phyloP scores from a whole-genome alignment of 108 stramenopile species.

The Skeletonema potamos region DNA sequence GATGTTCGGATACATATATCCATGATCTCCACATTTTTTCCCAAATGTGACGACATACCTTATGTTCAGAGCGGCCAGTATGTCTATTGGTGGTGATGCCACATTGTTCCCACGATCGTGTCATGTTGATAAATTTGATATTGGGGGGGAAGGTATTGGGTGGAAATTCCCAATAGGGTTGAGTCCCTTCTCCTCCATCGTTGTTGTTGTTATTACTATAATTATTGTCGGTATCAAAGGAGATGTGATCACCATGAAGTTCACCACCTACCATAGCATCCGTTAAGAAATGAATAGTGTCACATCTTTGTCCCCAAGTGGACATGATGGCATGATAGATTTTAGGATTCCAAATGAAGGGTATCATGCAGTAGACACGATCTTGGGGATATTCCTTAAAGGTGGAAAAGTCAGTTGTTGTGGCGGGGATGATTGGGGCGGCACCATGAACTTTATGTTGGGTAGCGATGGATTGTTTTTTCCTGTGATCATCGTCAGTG shows the following conservation, averaged over 20 bases:
- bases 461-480: not conserved
- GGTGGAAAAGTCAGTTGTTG: not conserved
- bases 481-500: no score
- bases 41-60: conserved; percentile 54
- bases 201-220: not conserved
- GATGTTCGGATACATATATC: conserved; percentile 44
- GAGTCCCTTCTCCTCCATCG: conserved; percentile 9
- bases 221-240: conserved; percentile 8
- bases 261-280: conserved; percentile 30
- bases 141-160: conserved; percentile 38
- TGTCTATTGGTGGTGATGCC: conserved; percentile 1
- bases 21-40: conserved; percentile 53
- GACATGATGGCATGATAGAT: conserved; percentile 34
- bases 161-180: conserved; percentile 45
- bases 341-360: conserved; percentile 27
- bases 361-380: conserved; percentile 39
- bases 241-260: not conserved
- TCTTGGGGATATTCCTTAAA: conserved; percentile 7
- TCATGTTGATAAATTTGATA: conserved; percentile 49
- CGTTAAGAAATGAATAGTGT: conserved; percentile 37
- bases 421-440: not conserved
- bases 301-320: conserved; percentile 49
- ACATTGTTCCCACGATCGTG: conserved; percentile 40
- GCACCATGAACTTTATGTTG: not conserved
- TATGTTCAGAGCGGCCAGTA: conserved; percentile 3